Evolutionary conservation across 257 asterid genomes (phyloP).

Genomic region (Sherardia arvensis): DNA sequence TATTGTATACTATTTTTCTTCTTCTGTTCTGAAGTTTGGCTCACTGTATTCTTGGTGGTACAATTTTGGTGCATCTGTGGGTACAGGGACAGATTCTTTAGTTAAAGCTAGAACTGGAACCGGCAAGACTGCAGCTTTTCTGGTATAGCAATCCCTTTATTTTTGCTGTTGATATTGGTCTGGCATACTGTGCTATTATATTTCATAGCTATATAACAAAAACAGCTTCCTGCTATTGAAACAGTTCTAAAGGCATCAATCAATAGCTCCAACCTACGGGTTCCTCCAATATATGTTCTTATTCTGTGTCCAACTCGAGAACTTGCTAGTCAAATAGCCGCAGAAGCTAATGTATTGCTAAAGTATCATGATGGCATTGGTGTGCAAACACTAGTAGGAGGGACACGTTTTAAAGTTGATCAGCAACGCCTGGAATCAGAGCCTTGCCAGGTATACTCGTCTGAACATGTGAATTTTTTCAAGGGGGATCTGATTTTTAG

Average conservation of each 20-base stretch:
- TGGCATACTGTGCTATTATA: slow-evolving; percentile 5
- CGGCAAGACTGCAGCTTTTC: slow-evolving; percentile 85
- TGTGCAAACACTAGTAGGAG: slow-evolving; percentile 79
- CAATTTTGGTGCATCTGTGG: background rate
- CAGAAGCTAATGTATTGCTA: slow-evolving; percentile 82
- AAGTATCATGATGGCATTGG: slow-evolving; percentile 84
- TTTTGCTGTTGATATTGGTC: slow-evolving; percentile 5
- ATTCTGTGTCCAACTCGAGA: slow-evolving; percentile 91
- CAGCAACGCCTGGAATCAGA: slow-evolving; percentile 65
- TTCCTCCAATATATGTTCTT: slow-evolving; percentile 57
- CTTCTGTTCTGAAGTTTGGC: background rate
- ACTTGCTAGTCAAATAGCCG: slow-evolving; percentile 92
- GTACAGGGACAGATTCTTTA: slow-evolving; percentile 72
- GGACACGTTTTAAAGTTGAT: slow-evolving; percentile 83
- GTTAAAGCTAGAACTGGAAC: slow-evolving; percentile 95
- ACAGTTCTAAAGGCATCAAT: slow-evolving; percentile 74
- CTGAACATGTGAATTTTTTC: background rate
- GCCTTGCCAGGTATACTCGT: slow-evolving; percentile 58
- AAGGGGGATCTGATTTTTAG: too few species aligned
- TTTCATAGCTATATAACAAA: slow-evolving; percentile 42
- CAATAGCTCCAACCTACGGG: slow-evolving; percentile 25
- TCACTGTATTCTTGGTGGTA: background rate
- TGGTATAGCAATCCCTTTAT: slow-evolving; percentile 42
- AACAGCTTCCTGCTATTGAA: slow-evolving; percentile 99
- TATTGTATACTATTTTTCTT: background rate